phyloP scores from a whole-genome alignment of 371 early-diverging fungal genomes.

The Mortierella polycephala region DNA sequence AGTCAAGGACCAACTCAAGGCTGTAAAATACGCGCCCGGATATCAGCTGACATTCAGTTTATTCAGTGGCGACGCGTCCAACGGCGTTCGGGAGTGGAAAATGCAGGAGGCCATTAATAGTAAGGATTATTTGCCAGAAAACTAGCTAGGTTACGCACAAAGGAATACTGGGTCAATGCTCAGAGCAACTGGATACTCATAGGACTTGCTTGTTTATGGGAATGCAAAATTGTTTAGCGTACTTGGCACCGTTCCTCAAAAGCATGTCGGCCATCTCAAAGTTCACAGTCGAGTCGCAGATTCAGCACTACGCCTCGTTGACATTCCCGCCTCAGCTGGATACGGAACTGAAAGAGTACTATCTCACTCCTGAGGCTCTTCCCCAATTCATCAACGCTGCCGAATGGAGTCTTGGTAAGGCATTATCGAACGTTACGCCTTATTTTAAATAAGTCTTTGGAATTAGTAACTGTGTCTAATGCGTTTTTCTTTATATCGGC shows the following conservation, averaged over 20 bases:
- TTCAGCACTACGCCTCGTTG: conserved; percentile 80
- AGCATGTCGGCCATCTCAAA: conserved; percentile 48
- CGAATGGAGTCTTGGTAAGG: conserved; percentile 87
- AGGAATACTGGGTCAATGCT: neutral
- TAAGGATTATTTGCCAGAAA: conserved; percentile 24
- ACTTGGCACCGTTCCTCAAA: conserved; percentile 48
- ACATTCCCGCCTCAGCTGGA: conserved; percentile 68
- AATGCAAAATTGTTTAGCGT: conserved; percentile 10
- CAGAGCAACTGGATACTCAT: conserved; percentile 37
- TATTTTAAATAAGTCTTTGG: neutral
- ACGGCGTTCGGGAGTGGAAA: conserved; percentile 75
- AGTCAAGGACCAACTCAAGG: conserved; percentile 72
- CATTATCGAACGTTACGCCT: neutral
- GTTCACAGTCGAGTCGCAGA: conserved; percentile 55
- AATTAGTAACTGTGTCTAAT: neutral
- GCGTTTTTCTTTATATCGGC: neutral
- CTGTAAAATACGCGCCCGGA: conserved; percentile 77
- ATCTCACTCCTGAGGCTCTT: conserved; percentile 66
- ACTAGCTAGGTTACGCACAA: too few relatives aligned
- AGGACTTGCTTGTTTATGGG: too few relatives aligned
- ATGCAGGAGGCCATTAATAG: conserved; percentile 73
- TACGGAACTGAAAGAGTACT: conserved; percentile 55
- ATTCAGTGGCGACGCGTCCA: conserved; percentile 79
- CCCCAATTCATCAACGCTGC: conserved; percentile 90
- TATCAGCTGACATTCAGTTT: conserved; percentile 85